Base-by-base conservation (phyloP, 495 filamentous ascomycete genomes). In the Aspergillus saccharolyticus region DNA sequence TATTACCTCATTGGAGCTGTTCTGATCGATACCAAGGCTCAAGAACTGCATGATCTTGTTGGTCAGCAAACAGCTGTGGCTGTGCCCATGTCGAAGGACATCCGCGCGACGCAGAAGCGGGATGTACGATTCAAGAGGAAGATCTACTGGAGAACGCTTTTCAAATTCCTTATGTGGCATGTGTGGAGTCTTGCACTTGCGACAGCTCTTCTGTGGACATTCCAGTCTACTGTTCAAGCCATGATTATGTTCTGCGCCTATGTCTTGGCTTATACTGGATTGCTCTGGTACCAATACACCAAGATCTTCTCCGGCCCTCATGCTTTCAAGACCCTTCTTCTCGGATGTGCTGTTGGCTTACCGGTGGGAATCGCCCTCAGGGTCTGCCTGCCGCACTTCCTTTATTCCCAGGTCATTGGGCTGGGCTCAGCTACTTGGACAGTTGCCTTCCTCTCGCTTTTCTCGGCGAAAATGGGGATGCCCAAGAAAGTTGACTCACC, bases 1-100 rank as follows among this genome's bases (percentile, higher is more conserved):
- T 85, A 84, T 60, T 85, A 85, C 55, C 68, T 85, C 21, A 75
- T 84, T 20, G 81, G 80, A 21, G 82, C 82, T 9, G 78, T 85
- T 7, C 69, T 80, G 19, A 80, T 85, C 19, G 82, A 85, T 59
- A 77, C 76, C 60, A 82, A 83, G 44, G 80, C 82, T 22, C 73
- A 79, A 39, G 78, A 80, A 52, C 74, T 85, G 3, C 78, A 80
- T 50, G 70, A 70, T 7, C 65, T 77, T 4, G 72, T 82, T 16
- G 80, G 80, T 42, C 68, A 71, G 8, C 66, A 72, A 28, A 50
- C 59, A 1, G 66, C 75, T 8, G 54, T 65, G 7, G 62, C 64
- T 6, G 62, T 78, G 21, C 67, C 63, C 17, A 62, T 64, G 14
- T 60, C 70, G 0, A 70, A 74, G 14, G 70, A 75, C 15, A 75